Base-by-base conservation (phyloP, 2,329 filamentous ascomycete species). In the Teratosphaeria gauchensis region DNA sequence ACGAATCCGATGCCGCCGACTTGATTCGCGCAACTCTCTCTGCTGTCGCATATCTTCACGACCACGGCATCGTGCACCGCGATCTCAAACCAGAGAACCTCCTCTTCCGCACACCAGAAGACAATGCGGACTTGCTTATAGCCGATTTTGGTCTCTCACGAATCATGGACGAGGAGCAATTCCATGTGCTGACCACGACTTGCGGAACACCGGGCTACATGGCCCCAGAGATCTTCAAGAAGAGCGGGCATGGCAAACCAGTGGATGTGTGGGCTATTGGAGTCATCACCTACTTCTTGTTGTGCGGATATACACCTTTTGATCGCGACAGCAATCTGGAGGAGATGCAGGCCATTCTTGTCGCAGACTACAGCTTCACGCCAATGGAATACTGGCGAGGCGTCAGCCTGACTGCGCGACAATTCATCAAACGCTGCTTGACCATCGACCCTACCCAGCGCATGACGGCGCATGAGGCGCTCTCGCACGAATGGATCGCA, bases 221-320 rank as follows among this genome's bases (percentile, higher is more conserved):
- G 94, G 94, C 94, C 1, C 94, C 94, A 24, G 94, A 99, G 74
- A 99, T 99, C 69, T 99, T 99, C 78, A 96, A 96, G 75, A 99
- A 99, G 80, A 92, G 88, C 7, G 94, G 94, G 30, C 94, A 99
- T 73, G 94, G 94, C 63, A 99, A 97, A 76, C 92, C 94, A 66
- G 94, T 99, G 56, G 94, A 99, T 73, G 87, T 99, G 64, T 99
- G 94, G 94, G 94, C 94, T 42, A 90, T 97, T 63, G 94, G 94
- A 53, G 94, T 99, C 51, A 99, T 99, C 71, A 97, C 94, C 33
- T 99, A 97, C 78, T 99, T 99, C 78, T 80, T 99, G 32, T 86
- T 99, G 55, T 97, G 94, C 75, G 94, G 94, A 60, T 97, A 97
- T 77, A 99, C 94, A 0, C 94, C 94, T 12, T 99, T 99, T 73